Conservation (phyloP, 805 yeast genomes). For the Pichia paraexigua region DNA sequence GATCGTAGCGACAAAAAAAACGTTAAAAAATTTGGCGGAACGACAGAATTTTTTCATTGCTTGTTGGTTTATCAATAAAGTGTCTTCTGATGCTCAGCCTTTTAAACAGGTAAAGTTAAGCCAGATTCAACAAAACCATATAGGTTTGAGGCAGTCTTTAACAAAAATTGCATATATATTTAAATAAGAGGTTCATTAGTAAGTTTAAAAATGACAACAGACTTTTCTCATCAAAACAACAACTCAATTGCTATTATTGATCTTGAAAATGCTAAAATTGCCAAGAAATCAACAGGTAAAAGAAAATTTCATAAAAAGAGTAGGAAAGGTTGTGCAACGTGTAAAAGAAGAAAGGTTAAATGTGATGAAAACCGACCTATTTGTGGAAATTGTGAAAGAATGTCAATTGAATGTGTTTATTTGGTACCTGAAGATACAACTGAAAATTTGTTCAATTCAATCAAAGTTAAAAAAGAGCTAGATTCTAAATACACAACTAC, state of each 20-base stretch:
- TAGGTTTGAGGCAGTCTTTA: background rate
- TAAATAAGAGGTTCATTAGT: background rate
- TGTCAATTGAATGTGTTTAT: constrained; percentile 74
- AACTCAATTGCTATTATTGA: background rate
- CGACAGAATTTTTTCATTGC: background rate
- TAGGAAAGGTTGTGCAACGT: constrained; percentile 80
- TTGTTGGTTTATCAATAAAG: background rate
- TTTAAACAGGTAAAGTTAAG: background rate
- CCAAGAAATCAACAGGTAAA: constrained; percentile 50
- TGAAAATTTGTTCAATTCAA: background rate
- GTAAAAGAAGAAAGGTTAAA: constrained; percentile 83
- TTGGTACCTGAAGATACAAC: background rate
- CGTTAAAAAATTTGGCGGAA: background rate
- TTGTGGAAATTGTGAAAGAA: constrained; percentile 71
- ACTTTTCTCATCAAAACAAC: background rate
- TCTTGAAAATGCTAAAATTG: constrained; percentile 19
- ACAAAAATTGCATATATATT: background rate
- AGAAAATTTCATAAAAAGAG: constrained; percentile 86
- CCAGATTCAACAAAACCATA: too few species aligned
- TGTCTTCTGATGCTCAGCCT: background rate
- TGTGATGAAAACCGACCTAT: constrained; percentile 83
- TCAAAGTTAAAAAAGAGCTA: background rate
- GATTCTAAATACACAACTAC: background rate
- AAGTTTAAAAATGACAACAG: background rate
- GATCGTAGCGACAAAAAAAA: background rate